A percentile compares a stretch with the other conserved stretches of the same genome.
Conservation (phyloP, 345 rosid species). For the Erucastrum elatum region DNA sequence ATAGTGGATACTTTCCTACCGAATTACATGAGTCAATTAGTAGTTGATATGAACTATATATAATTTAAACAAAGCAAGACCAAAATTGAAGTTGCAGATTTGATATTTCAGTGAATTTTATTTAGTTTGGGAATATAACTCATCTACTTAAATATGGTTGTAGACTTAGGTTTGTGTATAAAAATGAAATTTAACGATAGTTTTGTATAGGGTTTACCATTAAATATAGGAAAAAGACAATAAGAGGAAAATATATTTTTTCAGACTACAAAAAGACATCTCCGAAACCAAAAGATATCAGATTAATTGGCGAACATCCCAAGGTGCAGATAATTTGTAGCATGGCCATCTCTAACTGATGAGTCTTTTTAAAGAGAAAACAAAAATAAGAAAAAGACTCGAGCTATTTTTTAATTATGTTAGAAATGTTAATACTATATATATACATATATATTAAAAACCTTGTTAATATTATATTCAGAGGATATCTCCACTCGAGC, state of each 20-base stretch:
- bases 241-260: not conserved
- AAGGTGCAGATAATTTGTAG: slow-evolving; percentile 11
- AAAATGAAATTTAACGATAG: not conserved
- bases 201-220: not conserved
- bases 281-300: not conserved
- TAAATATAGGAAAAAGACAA: not conserved
- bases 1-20: not conserved
- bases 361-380: not conserved
- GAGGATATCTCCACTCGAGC: not conserved
- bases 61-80: not conserved
- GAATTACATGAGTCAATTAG: not conserved
- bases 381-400: not conserved
- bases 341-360: not conserved
- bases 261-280: not conserved
- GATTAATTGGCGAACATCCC: slow-evolving; percentile 2
- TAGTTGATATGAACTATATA: not conserved
- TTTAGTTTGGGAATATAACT: not conserved
- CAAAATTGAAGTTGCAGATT: not conserved
- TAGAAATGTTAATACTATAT: not conserved
- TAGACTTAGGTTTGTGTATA: not conserved
- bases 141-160: not conserved
- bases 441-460: no score
- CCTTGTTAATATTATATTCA: no score
- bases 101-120: no score
- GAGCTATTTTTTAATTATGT: no score